These are phyloP conservation scores for Xylariaceae sp. DNA, from an alignment of 2,329 filamentous ascomycete genomes.

Conservation along the genomic window DNA sequence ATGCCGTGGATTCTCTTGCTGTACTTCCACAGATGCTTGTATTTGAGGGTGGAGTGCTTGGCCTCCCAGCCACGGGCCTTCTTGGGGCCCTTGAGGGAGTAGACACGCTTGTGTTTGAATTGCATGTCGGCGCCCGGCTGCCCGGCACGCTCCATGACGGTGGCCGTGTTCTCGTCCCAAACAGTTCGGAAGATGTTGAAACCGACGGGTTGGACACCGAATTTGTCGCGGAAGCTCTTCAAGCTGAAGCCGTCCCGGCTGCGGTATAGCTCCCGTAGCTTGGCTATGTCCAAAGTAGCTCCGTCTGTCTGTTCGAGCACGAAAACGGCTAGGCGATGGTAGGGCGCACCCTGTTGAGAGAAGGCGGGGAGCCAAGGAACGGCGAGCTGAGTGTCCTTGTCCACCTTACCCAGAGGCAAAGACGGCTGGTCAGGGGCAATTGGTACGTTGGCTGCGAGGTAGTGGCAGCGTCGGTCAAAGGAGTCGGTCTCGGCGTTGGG, in stretches of 20 bases:
- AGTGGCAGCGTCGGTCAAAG: conserved; percentile 83
- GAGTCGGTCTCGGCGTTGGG: conserved; percentile 72
- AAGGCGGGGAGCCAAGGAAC: conserved; percentile 82
- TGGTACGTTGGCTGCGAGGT: conserved; percentile 68
- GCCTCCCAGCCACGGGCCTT: conserved; percentile 65
- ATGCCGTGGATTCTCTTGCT: conserved; percentile 52
- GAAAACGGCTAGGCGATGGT: conserved; percentile 84
- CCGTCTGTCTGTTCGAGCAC: conserved; percentile 75
- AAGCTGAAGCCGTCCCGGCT: conserved; percentile 69
- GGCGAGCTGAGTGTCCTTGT: conserved; percentile 63
- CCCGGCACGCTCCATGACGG: conserved; percentile 77
- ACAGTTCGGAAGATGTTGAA: conserved; percentile 83
- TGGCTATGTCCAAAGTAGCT: conserved; percentile 54
- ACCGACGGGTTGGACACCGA: conserved; percentile 70
- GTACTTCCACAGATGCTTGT: conserved; percentile 63
- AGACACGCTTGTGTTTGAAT: conserved; percentile 76
- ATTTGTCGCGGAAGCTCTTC: conserved; percentile 69
- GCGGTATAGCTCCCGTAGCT: conserved; percentile 52
- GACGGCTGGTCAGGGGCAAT: conserved; percentile 53
- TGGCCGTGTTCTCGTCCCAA: conserved; percentile 87
- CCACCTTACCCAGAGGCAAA: conserved; percentile 63
- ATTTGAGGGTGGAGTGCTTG: conserved; percentile 64
- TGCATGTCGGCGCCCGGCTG: conserved; percentile 77
- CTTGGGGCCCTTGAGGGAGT: conserved; percentile 61
- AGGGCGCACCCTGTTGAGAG: conserved; percentile 84